A percentile compares a stretch with the other conserved stretches of the same genome.
Evolutionary conservation across 352 stramenopile species (phyloP).

Genomic region (Phytopythium litorale): DNA sequence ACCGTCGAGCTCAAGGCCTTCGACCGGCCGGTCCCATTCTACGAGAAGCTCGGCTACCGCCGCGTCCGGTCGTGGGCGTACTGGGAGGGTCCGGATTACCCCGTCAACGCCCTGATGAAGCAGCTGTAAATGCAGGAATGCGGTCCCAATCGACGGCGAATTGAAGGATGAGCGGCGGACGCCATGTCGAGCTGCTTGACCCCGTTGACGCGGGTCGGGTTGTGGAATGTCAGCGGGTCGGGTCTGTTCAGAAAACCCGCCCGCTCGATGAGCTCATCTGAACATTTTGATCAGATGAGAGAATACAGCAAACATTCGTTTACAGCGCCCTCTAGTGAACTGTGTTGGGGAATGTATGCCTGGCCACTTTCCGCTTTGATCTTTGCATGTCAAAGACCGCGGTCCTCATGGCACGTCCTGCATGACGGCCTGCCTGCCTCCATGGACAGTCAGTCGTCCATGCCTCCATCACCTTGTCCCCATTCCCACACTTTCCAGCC

Average conservation of each 20-base stretch:
- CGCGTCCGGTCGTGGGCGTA: conserved; percentile 15
- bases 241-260: not conserved
- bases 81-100: conserved; percentile 28
- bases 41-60: conserved; percentile 30
- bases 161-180: no score
- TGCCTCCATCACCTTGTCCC: not conserved
- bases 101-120: conserved; percentile 26
- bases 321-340: not conserved
- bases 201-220: not conserved
- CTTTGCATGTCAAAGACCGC: not conserved
- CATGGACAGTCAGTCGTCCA: not conserved
- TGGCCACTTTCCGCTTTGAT: not conserved
- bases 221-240: not conserved
- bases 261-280: not conserved
- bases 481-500: not conserved
- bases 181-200: no score
- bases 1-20: conserved; percentile 14
- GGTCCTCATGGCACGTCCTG: not conserved
- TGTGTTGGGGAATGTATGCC: not conserved
- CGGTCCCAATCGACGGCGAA: no score
- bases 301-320: not conserved
- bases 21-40: conserved; percentile 19
- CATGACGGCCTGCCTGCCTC: no score
- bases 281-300: not conserved
- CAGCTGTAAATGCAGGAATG: not conserved